A percentile compares a stretch with the other conserved stretches of the same genome.
Evolutionary conservation across 768 basidiomycete genomes (phyloP).

Genomic region (Pisolithus sp.): DNA sequence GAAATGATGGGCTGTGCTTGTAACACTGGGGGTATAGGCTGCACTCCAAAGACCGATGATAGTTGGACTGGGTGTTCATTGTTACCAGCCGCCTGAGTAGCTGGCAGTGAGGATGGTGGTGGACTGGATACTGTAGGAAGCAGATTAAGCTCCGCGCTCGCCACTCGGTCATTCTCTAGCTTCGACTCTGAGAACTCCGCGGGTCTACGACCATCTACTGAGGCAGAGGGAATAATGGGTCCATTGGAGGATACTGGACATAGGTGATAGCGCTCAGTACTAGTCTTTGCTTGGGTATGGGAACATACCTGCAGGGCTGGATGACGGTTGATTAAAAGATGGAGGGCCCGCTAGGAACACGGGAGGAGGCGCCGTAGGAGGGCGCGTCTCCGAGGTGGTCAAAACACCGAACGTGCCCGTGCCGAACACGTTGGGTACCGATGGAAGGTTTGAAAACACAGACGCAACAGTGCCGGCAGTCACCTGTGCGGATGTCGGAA

Average conservation of each 20-base stretch:
- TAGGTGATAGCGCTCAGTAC: not conserved
- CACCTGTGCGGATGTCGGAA: constrained; percentile 11
- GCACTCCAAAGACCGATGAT: not conserved
- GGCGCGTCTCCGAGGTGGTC: constrained; percentile 1
- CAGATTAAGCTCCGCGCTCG: too few relatives aligned
- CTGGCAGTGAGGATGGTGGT: not conserved
- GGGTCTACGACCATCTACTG: too few relatives aligned
- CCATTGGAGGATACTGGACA: not conserved
- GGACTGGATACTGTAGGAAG: not conserved
- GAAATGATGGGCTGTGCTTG: not conserved
- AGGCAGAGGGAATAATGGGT: not conserved
- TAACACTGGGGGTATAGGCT: not conserved
- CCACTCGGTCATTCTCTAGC: not conserved
- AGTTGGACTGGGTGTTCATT: not conserved
- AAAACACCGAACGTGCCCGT: constrained; percentile 15
- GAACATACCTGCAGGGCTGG: constrained; percentile 11
- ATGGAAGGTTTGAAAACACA: constrained; percentile 30
- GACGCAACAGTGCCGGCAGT: constrained; percentile 12
- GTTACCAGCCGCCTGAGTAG: constrained; percentile 1
- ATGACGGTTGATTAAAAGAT: not conserved
- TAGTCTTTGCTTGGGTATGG: too few relatives aligned
- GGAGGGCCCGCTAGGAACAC: too few relatives aligned
- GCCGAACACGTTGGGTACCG: constrained; percentile 31
- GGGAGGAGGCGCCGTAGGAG: constrained; percentile 1
- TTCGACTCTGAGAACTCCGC: not conserved